Evolutionary conservation across 164 flowering plant species (phyloP), one percentile per base, ranked within the genome.

Genomic region (Chimonanthus praecox): DNA sequence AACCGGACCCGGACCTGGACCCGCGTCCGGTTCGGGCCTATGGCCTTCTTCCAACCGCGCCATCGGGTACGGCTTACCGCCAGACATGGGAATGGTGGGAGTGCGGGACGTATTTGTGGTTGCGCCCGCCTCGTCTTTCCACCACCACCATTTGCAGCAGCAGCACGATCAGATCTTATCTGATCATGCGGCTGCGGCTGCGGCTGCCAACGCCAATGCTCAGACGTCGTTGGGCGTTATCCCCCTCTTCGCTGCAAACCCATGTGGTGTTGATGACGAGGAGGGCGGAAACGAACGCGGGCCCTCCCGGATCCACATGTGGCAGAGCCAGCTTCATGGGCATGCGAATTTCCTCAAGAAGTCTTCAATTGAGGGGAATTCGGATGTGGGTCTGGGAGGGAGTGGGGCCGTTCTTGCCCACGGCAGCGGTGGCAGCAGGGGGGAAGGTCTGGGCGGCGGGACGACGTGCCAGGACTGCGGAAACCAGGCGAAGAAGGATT

Each of bases 401-500:
- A 54, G 16, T 13, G 11, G 11, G 60, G 60, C n/a, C 5, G 60
- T 13, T 13, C 7, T 10, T 43, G 10, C 51, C 8, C 21, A 15
- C 71, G 47, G 15, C 21, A 47, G 46, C 62, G 51, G 61, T 45
- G 72, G 81, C 33, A 16, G 5, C n/a, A 33, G 79, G 20, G 75
- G 78, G 18, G 75, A 68, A 13, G 85, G 80, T 50, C 13, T 68
- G 70, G 76, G 64, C 76, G 75, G n/a, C 2, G 45, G 60, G 4
- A 64, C 77, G 4, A 82, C 97, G n/a, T 95, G 98, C 60, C 95
- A 91, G 69, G 99, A 93, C 70, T 95, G 97, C 71, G 97, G 97
- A 0, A 94, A 94, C 83, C 98, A 94, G 77, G 92, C 97, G 2
- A 95, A 95, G 87, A 95, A 93, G 69, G 98, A 95, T 72, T 95